Evolutionary conservation across 2,329 filamentous ascomycete species (phyloP).

Genomic region (Dryadomyces sulphureus): DNA sequence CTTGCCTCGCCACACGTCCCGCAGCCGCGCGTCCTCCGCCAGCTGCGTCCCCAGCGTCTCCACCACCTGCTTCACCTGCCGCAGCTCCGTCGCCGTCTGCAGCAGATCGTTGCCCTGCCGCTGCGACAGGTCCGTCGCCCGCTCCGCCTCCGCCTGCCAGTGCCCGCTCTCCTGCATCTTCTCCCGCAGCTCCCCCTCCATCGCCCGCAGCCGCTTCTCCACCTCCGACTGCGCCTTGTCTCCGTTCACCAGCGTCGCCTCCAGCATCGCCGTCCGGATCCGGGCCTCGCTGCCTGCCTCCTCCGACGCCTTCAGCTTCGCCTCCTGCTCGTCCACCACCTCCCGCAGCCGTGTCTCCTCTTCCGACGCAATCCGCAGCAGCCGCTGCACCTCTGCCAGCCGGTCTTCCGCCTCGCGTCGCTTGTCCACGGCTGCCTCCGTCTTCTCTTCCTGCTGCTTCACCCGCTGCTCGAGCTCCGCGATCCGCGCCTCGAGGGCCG

Average conservation of each 20-base stretch:
- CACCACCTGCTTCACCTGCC: conserved; percentile 59
- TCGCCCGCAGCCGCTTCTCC: conserved; percentile 36
- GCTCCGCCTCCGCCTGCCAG: conserved; percentile 48
- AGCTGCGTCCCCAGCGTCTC: conserved; percentile 63
- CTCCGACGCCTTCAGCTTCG: conserved; percentile 46
- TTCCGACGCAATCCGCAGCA: conserved; percentile 54
- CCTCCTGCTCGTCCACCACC: conserved; percentile 54
- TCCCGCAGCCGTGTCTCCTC: conserved; percentile 55
- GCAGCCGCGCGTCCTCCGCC: conserved; percentile 71
- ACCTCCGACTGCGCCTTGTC: conserved; percentile 40
- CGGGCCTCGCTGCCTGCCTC: conserved; percentile 36
- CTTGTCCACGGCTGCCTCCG: conserved; percentile 46
- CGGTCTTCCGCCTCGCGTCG: conserved; percentile 58
- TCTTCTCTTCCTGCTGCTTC: conserved; percentile 44
- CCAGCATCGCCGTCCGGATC: conserved; percentile 51
- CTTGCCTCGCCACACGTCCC: conserved; percentile 71
- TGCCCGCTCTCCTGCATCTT: conserved; percentile 42
- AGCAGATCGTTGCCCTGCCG: conserved; percentile 33
- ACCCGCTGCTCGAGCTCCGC: conserved; percentile 49
- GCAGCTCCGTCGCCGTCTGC: conserved; percentile 44
- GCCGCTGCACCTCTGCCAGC: conserved; percentile 55
- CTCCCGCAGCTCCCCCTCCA: conserved; percentile 40
- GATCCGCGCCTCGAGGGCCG: conserved; percentile 45
- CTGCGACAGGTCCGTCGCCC: conserved; percentile 35
- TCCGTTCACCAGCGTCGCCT: conserved; percentile 46